Conservation (phyloP, 352 stramenopile genomes). For the Pythium coloratum region DNA sequence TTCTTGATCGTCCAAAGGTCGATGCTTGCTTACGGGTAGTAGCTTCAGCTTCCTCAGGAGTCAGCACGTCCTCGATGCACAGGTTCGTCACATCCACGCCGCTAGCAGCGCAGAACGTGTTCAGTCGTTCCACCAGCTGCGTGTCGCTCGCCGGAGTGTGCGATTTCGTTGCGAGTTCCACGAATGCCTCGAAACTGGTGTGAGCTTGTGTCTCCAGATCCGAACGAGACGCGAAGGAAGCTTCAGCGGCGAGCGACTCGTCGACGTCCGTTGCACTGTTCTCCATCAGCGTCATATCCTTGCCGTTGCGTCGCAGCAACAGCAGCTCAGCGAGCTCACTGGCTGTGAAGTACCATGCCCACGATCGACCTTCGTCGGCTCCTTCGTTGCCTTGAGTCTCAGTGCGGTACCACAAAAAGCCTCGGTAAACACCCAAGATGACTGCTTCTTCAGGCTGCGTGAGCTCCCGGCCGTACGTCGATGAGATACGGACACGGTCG, state of each 20-base stretch:
- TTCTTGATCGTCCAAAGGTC: constrained; percentile 25
- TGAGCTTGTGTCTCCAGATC: constrained; percentile 49
- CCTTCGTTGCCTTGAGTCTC: constrained; percentile 97
- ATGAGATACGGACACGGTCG: constrained; percentile 93
- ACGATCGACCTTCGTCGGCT: constrained; percentile 89
- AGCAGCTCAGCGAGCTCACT: constrained; percentile 88
- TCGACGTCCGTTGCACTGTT: constrained; percentile 74
- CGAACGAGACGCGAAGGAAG: constrained; percentile 45
- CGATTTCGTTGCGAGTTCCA: constrained; percentile 55
- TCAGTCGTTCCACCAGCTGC: constrained; percentile 84
- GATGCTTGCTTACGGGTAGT: constrained; percentile 1
- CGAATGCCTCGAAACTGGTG: constrained; percentile 55
- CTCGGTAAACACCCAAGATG: constrained; percentile 92
- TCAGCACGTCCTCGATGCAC: constrained; percentile 60
- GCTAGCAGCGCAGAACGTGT: constrained; percentile 74
- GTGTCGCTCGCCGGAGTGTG: constrained; percentile 76
- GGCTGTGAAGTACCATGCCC: constrained; percentile 95
- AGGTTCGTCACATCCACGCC: constrained; percentile 86
- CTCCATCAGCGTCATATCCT: constrained; percentile 87
- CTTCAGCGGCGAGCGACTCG: constrained; percentile 27
- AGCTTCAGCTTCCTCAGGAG: constrained; percentile 26
- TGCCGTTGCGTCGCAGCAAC: constrained; percentile 74
- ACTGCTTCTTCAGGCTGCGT: constrained; percentile 96
- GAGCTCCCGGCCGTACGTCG: constrained; percentile 93
- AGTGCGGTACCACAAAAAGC: constrained; percentile 94